Base-by-base conservation (phyloP, 2,329 filamentous ascomycete genomes). In the Cordyceps javanica region DNA sequence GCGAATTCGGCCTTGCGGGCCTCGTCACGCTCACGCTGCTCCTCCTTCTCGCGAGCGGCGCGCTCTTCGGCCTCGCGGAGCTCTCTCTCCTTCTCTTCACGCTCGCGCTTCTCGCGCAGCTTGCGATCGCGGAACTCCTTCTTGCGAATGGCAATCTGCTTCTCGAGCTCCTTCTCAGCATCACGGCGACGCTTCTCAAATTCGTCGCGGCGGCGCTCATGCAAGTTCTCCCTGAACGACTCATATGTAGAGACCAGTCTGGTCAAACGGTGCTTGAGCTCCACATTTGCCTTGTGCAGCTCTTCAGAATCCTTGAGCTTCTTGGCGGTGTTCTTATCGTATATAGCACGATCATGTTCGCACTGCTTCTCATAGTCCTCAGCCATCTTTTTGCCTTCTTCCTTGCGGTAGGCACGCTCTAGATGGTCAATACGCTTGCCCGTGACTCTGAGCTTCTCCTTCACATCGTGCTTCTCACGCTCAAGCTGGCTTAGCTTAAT, bases 371-470 rank as follows among this genome's bases (percentile, higher is more conserved):
- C 88, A 69, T 95, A 96, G 69, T 99, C 94, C 52, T 87, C 85
- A 59, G 86, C 79, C 59, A 97, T 78, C 75, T 97, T 93, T 83
- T 97, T 96, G 68, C 88, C 77, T 75, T 99, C 94, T 76, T 97
- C 94, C 72, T 93, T 90, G 68, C 94, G 88, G 82, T 95, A 95
- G 38, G 94, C 94, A 77, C 94, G 90, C 79, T 99, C 94, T 66
- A 99, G 78, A 75, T 99, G 93, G 70, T 99, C 94, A 67, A 97
- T 90, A 63, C 94, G 89, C 84, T 97, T 97, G 72, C 89, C 91
- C 60, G 92, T 95, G 66, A 96, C 85, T 67, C 91, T 88, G 55
- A 97, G 84, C 71, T 89, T 91, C 75, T 97, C 91, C 62, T 89
- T 90, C 64, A 97, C 86, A 69, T 94, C 91, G 69, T 93, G 96